Base-by-base conservation (phyloP, 1,284 basidiomycete species). In the Marasmius oreades region DNA sequence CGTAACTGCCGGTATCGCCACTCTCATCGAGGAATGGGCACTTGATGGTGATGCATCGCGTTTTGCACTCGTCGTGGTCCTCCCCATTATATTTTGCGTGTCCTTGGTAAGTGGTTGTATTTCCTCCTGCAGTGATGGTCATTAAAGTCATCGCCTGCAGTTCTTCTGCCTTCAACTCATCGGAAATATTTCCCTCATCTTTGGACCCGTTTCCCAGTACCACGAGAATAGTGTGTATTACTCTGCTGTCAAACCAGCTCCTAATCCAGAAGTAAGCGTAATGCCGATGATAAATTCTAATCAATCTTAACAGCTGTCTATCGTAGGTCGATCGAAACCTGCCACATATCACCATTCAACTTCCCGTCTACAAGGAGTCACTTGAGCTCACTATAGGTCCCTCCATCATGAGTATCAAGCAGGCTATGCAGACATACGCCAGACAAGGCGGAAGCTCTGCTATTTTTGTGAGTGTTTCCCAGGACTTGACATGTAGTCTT, bases 361-460 rank as follows among this genome's bases (percentile, higher is more conserved):
- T 92, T 76, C 89, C 90, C 0, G 90, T 92, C 5, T 92, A 91
- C 74, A 91, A 91, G 70, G 90, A 90, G 71, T 86, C 81, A 58
- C 69, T 85, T 36, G 78, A 80, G 37, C 77, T 80, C 55, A 87
- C 86, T 0, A 85, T 89, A 53, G 68, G 80, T 3, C 91, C 90
- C 1, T 93, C 92, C 1, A 83, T 94, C 43, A 82, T 84, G 60
- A 92, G 88, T 0, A 72, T 94, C 60, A 92, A 94, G 73, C 85
- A 84, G 67, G 92, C 91, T 0, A 93, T 93, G 84, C 88, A 89
- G 66, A 92, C 89, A 2, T 92, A 92, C 66, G 89, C 90, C 18
- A 78, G 89, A 0, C 90, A 92, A 64, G 90, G 90, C 22, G 90
- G 90, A 6, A 87, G 87, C 0, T 90, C 86, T 7, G 73, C 81